These are phyloP conservation scores for Termitomyces titanicus DNA, from an alignment of 768 basidiomycete species.

Conservation along the genomic window DNA sequence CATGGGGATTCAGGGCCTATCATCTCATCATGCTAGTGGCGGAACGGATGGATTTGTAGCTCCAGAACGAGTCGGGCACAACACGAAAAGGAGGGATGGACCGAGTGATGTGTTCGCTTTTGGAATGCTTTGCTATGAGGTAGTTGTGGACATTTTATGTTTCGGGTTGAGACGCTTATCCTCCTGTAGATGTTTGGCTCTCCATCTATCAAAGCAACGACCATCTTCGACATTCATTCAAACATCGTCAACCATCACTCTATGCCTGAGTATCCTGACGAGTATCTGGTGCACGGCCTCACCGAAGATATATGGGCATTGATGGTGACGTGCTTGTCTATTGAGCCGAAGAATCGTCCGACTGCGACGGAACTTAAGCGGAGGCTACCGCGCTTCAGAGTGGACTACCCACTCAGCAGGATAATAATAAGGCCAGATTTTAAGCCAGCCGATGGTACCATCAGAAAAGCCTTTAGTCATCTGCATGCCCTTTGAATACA, in stretches of 20 bases:
- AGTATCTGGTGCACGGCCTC: not conserved
- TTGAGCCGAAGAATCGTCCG: not conserved
- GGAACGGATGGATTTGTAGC: conserved; percentile 23
- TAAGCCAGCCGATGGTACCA: not conserved
- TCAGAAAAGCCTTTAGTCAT: not conserved
- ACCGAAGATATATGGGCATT: not conserved
- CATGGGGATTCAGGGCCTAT: conserved; percentile 10
- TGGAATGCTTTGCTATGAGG: conserved; percentile 10
- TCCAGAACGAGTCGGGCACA: conserved; percentile 28
- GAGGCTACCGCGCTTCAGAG: not conserved
- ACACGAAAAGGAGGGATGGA: not conserved
- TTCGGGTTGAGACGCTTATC: not conserved
- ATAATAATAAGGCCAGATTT: not conserved
- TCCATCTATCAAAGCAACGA: not conserved
- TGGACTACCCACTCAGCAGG: too few species aligned
- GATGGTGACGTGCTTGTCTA: not conserved
- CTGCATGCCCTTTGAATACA: not conserved
- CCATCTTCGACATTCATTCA: not conserved
- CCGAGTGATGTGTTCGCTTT: conserved; percentile 13
- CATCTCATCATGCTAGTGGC: conserved; percentile 9
- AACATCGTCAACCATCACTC: not conserved
- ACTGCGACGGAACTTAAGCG: not conserved
- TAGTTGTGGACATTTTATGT: not conserved
- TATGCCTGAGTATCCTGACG: not conserved
- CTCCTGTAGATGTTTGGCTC: not conserved